Evolutionary conservation across 495 filamentous ascomycete genomes (phyloP).

Genomic region (Aspergillus panamensis): DNA sequence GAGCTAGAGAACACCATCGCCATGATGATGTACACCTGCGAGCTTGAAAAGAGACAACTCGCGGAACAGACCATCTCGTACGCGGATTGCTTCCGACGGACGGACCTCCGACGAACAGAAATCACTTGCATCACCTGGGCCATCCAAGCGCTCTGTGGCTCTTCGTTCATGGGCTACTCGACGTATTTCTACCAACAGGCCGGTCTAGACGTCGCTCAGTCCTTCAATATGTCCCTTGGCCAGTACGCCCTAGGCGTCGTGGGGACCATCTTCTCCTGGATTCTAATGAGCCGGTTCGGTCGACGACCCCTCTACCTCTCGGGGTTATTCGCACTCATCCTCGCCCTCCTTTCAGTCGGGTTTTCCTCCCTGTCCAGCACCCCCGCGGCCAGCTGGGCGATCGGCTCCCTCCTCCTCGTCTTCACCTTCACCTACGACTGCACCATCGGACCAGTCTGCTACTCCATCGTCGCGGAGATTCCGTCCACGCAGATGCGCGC

Average conservation of each 20-base stretch:
- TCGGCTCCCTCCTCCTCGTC: constrained; percentile 3
- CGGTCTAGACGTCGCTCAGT: constrained; percentile 8
- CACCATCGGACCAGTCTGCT: constrained; percentile 12
- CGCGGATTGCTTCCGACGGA: constrained; percentile 3
- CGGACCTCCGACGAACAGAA: constrained; percentile 6
- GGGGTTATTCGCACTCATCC: background rate
- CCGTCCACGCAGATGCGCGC: constrained; percentile 11
- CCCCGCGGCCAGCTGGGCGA: constrained; percentile 3
- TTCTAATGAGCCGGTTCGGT: constrained; percentile 8
- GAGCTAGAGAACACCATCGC: constrained; percentile 53
- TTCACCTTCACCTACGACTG: constrained; percentile 15
- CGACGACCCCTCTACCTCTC: constrained; percentile 6
- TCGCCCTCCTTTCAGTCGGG: background rate
- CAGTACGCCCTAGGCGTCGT: constrained; percentile 10
- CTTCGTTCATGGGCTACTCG: constrained; percentile 14
- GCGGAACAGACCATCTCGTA: background rate
- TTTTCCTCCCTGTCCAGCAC: constrained; percentile 1
- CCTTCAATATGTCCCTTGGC: constrained; percentile 14
- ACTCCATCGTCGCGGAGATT: constrained; percentile 7
- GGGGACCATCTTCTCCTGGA: constrained; percentile 8
- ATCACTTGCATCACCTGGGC: constrained; percentile 15
- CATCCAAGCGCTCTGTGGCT: constrained; percentile 16
- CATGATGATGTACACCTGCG: constrained; percentile 49
- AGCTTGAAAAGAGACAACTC: background rate
- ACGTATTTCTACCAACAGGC: constrained; percentile 15